Percentiles rank a stretch among this genome's conserved stretches.
Evolutionary conservation across 306 rosid species (phyloP).

Genomic region (Prunus fruticosa): DNA sequence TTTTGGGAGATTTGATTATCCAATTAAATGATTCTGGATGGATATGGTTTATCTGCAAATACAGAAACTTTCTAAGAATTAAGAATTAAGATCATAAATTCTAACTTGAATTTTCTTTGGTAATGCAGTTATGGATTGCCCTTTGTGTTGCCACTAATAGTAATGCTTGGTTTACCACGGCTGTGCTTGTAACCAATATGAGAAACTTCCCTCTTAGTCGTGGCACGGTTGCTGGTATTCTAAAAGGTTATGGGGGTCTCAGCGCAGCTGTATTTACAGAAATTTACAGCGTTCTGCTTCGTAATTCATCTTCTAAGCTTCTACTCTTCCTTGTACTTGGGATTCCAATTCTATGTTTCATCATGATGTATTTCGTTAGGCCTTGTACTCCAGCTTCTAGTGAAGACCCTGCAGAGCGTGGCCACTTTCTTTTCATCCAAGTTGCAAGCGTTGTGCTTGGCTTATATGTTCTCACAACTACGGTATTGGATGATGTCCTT

Average conservation of each 20-base stretch:
- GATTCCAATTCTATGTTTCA: slow-evolving; percentile 57
- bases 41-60: not conserved
- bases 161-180: slow-evolving; percentile 72
- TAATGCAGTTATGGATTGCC: slow-evolving; percentile 65
- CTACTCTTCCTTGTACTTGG: slow-evolving; percentile 62
- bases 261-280: slow-evolving; percentile 75
- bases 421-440: slow-evolving; percentile 64
- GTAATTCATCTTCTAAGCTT: slow-evolving; percentile 55
- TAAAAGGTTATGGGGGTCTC: slow-evolving; percentile 76
- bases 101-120: not conserved
- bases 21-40: not conserved
- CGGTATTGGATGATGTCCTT: slow-evolving; percentile 31
- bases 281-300: slow-evolving; percentile 50
- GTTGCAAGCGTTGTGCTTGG: slow-evolving; percentile 59
- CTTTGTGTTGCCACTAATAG: slow-evolving; percentile 66
- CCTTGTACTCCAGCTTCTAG: slow-evolving; percentile 73
- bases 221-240: slow-evolving; percentile 74
- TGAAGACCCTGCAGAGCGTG: slow-evolving; percentile 44
- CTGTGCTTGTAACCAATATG: slow-evolving; percentile 79
- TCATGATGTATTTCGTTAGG: slow-evolving; percentile 60
- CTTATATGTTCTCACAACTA: slow-evolving; percentile 56
- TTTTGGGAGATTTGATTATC: not conserved
- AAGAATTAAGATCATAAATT: not conserved
- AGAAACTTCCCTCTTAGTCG: slow-evolving; percentile 72
- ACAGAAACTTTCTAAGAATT: not conserved